A percentile compares a stretch with the other conserved stretches of the same genome.
phyloP scores from a whole-genome alignment of 768 basidiomycete species.

The Glaciozyma martinii region DNA sequence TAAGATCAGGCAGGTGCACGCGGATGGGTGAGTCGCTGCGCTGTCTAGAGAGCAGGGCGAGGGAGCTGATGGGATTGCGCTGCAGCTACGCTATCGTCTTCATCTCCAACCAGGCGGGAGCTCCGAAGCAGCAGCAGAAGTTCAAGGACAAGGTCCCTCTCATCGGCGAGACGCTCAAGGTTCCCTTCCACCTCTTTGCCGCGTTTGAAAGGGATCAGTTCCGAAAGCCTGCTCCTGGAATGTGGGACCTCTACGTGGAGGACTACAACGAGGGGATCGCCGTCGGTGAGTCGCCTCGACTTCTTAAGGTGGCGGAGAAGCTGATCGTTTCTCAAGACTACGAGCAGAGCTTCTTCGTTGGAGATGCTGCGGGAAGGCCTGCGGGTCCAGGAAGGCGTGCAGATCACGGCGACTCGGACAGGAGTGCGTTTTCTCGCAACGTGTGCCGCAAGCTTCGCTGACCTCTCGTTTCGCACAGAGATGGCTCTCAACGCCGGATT shows the following conservation, averaged over 20 bases:
- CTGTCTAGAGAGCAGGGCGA: background rate
- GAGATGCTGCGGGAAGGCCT: conserved; percentile 42
- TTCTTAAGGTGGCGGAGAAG: background rate
- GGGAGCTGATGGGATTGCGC: background rate
- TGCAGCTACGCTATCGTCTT: conserved; percentile 62
- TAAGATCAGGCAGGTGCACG: conserved; percentile 54
- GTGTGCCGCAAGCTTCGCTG: background rate
- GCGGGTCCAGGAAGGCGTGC: background rate
- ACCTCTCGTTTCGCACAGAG: conserved; percentile 4
- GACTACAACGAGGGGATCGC: conserved; percentile 46
- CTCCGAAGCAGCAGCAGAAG: conserved; percentile 52
- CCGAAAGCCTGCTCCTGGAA: conserved; percentile 42
- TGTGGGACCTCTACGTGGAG: conserved; percentile 38
- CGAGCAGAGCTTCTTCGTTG: conserved; percentile 40
- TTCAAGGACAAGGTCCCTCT: conserved; percentile 25
- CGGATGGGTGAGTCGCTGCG: conserved; percentile 50
- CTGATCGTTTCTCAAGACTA: conserved; percentile 34
- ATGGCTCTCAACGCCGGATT: conserved; percentile 30
- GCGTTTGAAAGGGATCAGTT: conserved; percentile 38
- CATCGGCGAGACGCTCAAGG: conserved; percentile 11
- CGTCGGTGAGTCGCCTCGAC: conserved; percentile 50
- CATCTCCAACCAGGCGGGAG: conserved; percentile 81
- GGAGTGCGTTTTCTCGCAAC: conserved; percentile 7
- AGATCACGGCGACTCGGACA: conserved; percentile 30
- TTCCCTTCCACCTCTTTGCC: conserved; percentile 41